Conservation (phyloP, 2,329 filamentous ascomycete species). For the Huntiella bhutanensis region DNA sequence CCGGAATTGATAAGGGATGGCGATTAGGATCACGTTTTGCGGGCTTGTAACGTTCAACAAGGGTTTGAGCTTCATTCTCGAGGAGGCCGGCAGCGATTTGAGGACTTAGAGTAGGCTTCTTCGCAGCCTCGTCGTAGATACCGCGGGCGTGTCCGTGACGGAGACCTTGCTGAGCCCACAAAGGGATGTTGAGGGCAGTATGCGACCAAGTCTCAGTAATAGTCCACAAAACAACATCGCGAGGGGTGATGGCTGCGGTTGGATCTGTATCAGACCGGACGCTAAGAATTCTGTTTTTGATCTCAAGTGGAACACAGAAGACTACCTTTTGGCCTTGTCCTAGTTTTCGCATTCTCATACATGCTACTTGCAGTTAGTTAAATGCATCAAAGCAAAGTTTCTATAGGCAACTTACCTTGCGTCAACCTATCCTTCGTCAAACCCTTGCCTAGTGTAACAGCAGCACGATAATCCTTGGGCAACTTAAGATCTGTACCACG, state of each 20-base stretch:
- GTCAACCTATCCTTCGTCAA: slow-evolving; percentile 50
- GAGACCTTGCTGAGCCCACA: slow-evolving; percentile 43
- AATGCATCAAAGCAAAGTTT: not conserved
- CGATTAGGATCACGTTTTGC: not conserved
- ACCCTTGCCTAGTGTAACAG: slow-evolving; percentile 45
- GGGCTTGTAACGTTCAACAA: slow-evolving; percentile 34
- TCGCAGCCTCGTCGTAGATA: slow-evolving; percentile 17
- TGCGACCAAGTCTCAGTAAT: slow-evolving; percentile 38
- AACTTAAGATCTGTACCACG: slow-evolving; percentile 49
- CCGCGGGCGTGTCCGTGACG: slow-evolving; percentile 25
- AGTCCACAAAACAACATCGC: slow-evolving; percentile 39
- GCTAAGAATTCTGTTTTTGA: slow-evolving; percentile 31
- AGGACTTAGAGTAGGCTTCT: slow-evolving; percentile 7
- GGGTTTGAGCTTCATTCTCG: slow-evolving; percentile 33
- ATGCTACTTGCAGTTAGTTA: slow-evolving; percentile 24
- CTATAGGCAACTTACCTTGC: slow-evolving; percentile 33
- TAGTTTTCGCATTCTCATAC: slow-evolving; percentile 53
- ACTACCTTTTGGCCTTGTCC: slow-evolving; percentile 46
- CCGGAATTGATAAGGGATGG: not conserved
- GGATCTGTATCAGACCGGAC: slow-evolving; percentile 5
- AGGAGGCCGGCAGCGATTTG: slow-evolving; percentile 20
- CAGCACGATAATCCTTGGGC: slow-evolving; percentile 38
- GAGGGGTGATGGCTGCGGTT: slow-evolving; percentile 18
- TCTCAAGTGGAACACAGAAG: slow-evolving; percentile 41
- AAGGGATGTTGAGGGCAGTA: slow-evolving; percentile 27